Conservation (phyloP, 257 asterid genomes). For the Solanum medicagineum region DNA sequence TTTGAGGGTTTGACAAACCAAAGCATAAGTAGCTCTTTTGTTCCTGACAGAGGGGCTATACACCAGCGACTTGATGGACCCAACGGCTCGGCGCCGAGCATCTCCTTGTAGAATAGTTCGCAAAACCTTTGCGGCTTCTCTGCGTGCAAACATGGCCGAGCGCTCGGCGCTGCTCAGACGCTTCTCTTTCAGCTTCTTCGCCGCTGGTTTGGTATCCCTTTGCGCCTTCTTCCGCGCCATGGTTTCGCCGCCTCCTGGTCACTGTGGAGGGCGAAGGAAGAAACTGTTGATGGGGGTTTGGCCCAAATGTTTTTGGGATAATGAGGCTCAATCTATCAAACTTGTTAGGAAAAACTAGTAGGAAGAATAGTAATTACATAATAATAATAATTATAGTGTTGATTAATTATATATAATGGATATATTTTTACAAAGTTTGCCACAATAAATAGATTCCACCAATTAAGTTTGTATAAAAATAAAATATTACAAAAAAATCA, state of each 20-base stretch:
- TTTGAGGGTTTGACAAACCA: conserved; percentile 89
- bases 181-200: conserved; percentile 25
- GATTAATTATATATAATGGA: too few relatives aligned
- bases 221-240: conserved; percentile 46
- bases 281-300: not conserved
- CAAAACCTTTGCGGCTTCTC: conserved; percentile 92
- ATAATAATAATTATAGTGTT: too few relatives aligned
- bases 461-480: too few relatives aligned
- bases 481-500: too few relatives aligned
- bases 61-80: conserved; percentile 78
- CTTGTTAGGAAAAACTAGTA: too few relatives aligned
- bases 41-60: conserved; percentile 74
- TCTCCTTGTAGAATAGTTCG: conserved; percentile 80
- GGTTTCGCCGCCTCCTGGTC: not conserved
- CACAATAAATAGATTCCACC: too few relatives aligned
- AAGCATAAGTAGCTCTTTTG: conserved; percentile 73
- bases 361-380: too few relatives aligned
- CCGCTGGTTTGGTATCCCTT: conserved; percentile 6
- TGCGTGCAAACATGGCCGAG: conserved; percentile 77
- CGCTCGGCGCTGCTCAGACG: conserved; percentile 50
- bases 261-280: not conserved
- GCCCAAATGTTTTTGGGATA: not conserved
- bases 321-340: too few relatives aligned
- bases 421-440: too few relatives aligned
- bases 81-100: conserved; percentile 76